Base-by-base conservation (phyloP, 1,139 yeast species). In the Arxiozyma slooffiae region DNA sequence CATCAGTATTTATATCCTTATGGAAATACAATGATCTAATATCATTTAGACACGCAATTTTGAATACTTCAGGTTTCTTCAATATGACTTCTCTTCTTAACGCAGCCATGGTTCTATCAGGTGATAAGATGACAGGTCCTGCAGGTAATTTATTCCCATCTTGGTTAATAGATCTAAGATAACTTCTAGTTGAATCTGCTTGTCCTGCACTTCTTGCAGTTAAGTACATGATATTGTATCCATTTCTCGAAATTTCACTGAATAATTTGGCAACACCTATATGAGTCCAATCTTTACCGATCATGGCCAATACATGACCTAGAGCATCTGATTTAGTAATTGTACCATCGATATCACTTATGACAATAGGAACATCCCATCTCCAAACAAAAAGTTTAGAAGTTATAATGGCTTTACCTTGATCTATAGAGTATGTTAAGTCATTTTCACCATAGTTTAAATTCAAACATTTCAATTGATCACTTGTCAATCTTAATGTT, bases 211-310 rank as follows among this genome's bases (percentile, higher is more conserved):
- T 84, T 58, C 99, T 76, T 0, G 98, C 95, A 0, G 98, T 94
- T 59, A 94, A 73, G 67, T 94, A 94, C 78, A 94, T 77, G 51
- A 94, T 83, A 63, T 92, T 89, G 71, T 92, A 94, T 1, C 98
- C 98, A 65, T 94, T 94, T 52, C 77, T 73, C 46, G 77, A 67
- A 55, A 94, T 92, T 67, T 94, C 98, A 26, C 81, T 81, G 67
- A 90, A 94, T 53, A 94, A 72, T 59, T 82, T 83, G 2, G 97
- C 96, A 42, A 94, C 98, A 23, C 98, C 99, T 1, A 82, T 79
- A 66, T 94, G 99, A 0, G 98, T 94, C 98, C 98, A 94, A 70
- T 94, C 99, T 58, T 89, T 79, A 2, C 99, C 99, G 47, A 94
- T 74, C 79, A 92, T 82, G 38, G 95, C 90, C 66, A 92, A 73